Evolutionary conservation across 2,329 filamentous ascomycete species (phyloP).

Genomic region (Sporothrix phasma): DNA sequence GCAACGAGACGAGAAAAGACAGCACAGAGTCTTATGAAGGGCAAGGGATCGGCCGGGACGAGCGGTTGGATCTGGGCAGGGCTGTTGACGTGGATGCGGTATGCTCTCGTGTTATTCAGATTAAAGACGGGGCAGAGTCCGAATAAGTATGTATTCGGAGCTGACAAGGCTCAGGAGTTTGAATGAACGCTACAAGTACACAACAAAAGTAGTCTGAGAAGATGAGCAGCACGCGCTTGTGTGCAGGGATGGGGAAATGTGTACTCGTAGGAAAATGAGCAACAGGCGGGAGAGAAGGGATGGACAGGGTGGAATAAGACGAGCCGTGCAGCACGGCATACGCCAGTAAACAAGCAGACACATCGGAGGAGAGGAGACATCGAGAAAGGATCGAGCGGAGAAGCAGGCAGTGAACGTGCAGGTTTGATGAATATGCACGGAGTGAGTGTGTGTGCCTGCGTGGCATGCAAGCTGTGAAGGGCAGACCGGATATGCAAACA

Average conservation of each 20-base stretch:
- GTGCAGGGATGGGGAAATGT: background rate
- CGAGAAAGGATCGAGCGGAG: background rate
- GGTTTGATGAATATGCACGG: background rate
- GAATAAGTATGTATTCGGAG: background rate
- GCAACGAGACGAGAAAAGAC: background rate
- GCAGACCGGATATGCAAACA: background rate
- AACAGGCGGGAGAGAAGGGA: background rate
- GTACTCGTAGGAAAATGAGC: background rate
- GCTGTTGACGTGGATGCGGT: background rate
- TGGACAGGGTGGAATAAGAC: background rate
- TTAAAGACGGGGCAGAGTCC: conserved; percentile 1
- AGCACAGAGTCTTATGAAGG: too few relatives aligned
- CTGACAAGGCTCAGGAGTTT: background rate
- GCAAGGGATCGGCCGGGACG: background rate
- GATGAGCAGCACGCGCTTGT: background rate
- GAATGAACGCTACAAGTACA: background rate
- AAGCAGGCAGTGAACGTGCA: background rate
- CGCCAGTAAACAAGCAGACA: too few relatives aligned
- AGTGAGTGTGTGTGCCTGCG: background rate
- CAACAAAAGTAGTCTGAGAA: background rate
- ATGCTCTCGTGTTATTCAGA: background rate
- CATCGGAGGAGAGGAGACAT: background rate
- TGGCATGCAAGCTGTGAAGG: background rate
- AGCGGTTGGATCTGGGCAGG: background rate
- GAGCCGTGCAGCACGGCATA: too few relatives aligned